Percentiles rank a stretch among this genome's conserved stretches.
Evolutionary conservation across 495 filamentous ascomycete species (phyloP).

Genomic region (Aspergillus sclerotiicarbonarius): DNA sequence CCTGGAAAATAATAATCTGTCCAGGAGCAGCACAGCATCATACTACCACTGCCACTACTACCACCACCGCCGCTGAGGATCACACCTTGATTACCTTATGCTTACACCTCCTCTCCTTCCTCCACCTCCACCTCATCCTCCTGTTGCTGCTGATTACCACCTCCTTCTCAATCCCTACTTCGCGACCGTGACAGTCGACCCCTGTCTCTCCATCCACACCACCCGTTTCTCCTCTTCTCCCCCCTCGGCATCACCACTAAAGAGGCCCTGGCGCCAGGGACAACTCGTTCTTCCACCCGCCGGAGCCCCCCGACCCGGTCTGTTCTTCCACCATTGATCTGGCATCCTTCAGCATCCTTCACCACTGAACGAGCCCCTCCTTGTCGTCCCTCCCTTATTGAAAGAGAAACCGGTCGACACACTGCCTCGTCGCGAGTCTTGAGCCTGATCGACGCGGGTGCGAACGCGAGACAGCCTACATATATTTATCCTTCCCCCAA

Average conservation of each 20-base stretch:
- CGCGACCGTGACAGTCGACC: background rate
- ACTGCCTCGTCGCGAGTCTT: no score
- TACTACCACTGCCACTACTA: background rate
- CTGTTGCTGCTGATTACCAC: background rate
- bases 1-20: background rate
- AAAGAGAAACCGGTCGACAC: no score
- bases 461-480: no score
- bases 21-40: background rate
- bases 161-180: background rate
- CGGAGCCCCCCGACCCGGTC: conserved; percentile 7
- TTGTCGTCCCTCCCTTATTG: background rate
- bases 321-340: conserved; percentile 4
- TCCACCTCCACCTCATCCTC: background rate
- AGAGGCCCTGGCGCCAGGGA: conserved; percentile 5
- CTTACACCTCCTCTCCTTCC: background rate
- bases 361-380: background rate
- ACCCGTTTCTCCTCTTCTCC: background rate
- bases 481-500: no score
- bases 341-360: background rate
- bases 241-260: background rate
- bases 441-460: no score
- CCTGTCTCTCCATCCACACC: background rate
- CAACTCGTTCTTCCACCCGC: conserved; percentile 5
- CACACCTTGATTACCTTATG: conserved; percentile 1
- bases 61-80: background rate